Evolutionary conservation across 371 early-diverging fungal species (phyloP).

Genomic region (Rhizomucor miehei): DNA sequence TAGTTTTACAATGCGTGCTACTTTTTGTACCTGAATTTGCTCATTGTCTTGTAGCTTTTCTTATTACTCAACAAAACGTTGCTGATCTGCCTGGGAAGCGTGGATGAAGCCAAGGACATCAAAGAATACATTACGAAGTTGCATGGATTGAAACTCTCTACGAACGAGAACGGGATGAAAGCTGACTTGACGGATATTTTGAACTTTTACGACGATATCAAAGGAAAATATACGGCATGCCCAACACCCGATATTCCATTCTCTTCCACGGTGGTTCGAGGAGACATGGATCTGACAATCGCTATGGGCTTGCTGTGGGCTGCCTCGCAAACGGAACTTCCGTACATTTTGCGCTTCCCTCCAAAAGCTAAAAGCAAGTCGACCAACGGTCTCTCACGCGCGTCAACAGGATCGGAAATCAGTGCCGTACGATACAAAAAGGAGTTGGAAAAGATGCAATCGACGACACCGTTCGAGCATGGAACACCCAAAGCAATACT

Average conservation of each 20-base stretch:
- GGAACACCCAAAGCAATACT: constrained; percentile 51
- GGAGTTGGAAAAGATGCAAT: constrained; percentile 17
- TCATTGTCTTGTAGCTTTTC: background rate
- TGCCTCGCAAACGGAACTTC: too few species aligned
- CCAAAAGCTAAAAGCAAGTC: constrained; percentile 16
- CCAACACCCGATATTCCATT: constrained; percentile 1
- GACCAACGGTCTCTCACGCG: too few species aligned
- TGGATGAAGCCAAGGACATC: background rate
- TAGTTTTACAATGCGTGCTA: too few species aligned
- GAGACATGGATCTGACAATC: background rate
- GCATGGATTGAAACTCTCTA: background rate
- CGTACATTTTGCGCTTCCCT: constrained; percentile 20
- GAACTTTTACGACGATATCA: constrained; percentile 8
- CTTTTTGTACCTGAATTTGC: too few species aligned
- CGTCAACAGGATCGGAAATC: background rate
- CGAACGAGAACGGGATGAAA: constrained; percentile 2
- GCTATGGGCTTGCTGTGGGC: background rate
- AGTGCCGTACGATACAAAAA: background rate
- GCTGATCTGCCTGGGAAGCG: background rate
- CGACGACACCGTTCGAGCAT: constrained; percentile 35
- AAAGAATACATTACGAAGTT: background rate
- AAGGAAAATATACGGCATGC: constrained; percentile 2
- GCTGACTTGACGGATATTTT: constrained; percentile 8
- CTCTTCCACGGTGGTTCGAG: background rate
- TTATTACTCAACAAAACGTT: constrained; percentile 1